Base-by-base conservation (phyloP, 2,329 filamentous ascomycete species). In the Tolypocladium album region DNA sequence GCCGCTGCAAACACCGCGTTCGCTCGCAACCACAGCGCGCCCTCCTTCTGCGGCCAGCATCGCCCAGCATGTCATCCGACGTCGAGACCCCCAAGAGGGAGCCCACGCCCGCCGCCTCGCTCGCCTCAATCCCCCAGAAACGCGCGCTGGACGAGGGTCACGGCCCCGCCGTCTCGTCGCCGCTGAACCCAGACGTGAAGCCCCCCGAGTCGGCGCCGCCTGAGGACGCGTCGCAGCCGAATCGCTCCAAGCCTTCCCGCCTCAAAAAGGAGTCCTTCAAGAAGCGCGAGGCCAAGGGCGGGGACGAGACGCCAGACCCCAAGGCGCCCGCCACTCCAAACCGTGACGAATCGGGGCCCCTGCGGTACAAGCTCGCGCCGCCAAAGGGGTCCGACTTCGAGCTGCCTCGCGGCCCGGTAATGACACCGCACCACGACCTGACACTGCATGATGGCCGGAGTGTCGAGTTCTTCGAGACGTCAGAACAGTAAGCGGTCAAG, bases 81-180 rank as follows among this genome's bases (percentile, higher is more conserved):
- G 62, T 68, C 22, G 73, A 71, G 47, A 70, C 69, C 58, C 74
- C 75, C 36, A 76, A 77, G 59, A 67, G 72, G 61, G 77, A 79
- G 66, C 64, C 74, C 22, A 78, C 74, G 8, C 74, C 76, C 36
- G 71, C 70, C 27, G 66, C 71, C 20, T 68, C 75, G 7, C 67
- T 74, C 71, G 74, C 79, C 57, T 78, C 79, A 12, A 75, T 87
- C 31, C 84, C 86, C 4, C 81, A 87, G 69, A 89, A 89, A 68
- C 85, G 87, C 61, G 76, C 78, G 27, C 78, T 88, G 38, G 87
- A 89, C 62, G 87, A 89, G 67, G 84, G 84, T 69, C 86, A 92
- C 72, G 81, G 81, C 62, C 88, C 89, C 5, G 80, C 85, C 15
- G 79, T 91, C 2, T 85, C 88, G 3, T 92, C 89, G 13, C 88